Evolutionary conservation across 371 early-diverging fungal species (phyloP).

Genomic region (Fennellomyces sp.): DNA sequence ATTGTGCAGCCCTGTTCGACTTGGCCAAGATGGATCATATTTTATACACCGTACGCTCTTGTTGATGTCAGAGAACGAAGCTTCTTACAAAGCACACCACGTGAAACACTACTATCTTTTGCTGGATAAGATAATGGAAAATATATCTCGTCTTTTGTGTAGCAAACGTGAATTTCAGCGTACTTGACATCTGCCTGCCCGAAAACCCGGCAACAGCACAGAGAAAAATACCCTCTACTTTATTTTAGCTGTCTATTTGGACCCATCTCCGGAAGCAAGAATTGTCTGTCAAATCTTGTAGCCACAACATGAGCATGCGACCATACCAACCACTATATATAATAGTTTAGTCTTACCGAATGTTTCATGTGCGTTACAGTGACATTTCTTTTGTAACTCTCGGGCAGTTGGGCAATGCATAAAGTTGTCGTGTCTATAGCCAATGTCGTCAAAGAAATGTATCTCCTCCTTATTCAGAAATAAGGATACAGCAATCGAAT

Average conservation of each 20-base stretch:
- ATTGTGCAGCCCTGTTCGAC: no score
- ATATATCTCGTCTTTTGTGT: neutral
- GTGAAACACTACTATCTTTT: neutral
- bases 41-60: no score
- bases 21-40: neutral
- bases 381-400: slow-evolving; percentile 52
- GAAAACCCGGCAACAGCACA: neutral
- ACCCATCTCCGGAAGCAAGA: slow-evolving; percentile 38
- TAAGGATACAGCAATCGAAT: slow-evolving; percentile 88
- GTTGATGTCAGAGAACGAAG: no score
- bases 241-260: neutral
- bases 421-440: slow-evolving; percentile 77
- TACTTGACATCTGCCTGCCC: no score
- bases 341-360: slow-evolving; percentile 50
- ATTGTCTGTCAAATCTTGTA: slow-evolving; percentile 33
- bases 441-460: slow-evolving; percentile 93
- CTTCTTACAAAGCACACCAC: neutral
- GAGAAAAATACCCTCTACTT: neutral
- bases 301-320: neutral
- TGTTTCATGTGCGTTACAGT: slow-evolving; percentile 50
- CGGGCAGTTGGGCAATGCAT: slow-evolving; percentile 68
- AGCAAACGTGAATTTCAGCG: no score
- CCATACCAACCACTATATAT: neutral
- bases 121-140: neutral
- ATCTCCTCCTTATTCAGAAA: slow-evolving; percentile 82